Percentiles rank a stretch among this genome's conserved stretches.
Evolutionary conservation across 2,329 filamentous ascomycete species (phyloP).

Genomic region (Colletotrichum tofieldiae): DNA sequence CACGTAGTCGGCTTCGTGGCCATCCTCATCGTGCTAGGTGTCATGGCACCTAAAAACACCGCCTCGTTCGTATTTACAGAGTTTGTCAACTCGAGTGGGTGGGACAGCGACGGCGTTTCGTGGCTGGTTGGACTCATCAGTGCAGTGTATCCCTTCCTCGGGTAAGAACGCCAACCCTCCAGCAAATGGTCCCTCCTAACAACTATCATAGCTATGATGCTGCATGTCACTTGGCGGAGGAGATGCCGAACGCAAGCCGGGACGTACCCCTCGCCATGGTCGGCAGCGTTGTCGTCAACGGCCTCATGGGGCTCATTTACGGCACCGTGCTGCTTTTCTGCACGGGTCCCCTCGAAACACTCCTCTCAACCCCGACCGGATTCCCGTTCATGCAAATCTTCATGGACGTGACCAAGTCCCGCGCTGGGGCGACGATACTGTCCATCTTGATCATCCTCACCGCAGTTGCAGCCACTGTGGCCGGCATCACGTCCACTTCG

Average conservation of each 20-base stretch:
- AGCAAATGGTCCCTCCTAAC: neutral
- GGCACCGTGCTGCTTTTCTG: conserved; percentile 61
- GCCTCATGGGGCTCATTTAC: conserved; percentile 61
- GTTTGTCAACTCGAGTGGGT: conserved; percentile 52
- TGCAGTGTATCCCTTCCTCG: conserved; percentile 53
- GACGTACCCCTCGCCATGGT: conserved; percentile 55
- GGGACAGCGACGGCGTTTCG: conserved; percentile 50
- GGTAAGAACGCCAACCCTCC: conserved; percentile 45
- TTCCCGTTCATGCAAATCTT: conserved; percentile 62
- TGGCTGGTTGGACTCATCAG: conserved; percentile 54
- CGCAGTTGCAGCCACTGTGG: conserved; percentile 51
- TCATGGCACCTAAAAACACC: conserved; percentile 51
- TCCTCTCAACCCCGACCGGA: conserved; percentile 58
- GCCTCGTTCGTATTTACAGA: conserved; percentile 52
- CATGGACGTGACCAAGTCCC: conserved; percentile 49
- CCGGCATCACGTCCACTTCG: conserved; percentile 54
- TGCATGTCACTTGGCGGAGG: conserved; percentile 53
- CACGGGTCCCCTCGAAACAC: conserved; percentile 55
- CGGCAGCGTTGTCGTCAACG: conserved; percentile 57
- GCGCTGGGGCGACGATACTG: conserved; percentile 48
- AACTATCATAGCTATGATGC: conserved; percentile 50
- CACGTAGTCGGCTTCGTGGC: conserved; percentile 50
- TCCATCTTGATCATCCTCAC: conserved; percentile 49
- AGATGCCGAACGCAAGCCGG: conserved; percentile 52
- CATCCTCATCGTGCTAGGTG: conserved; percentile 49